Conservation (phyloP, 1,139 yeast species). For the Casaregolazyma lundiana region DNA sequence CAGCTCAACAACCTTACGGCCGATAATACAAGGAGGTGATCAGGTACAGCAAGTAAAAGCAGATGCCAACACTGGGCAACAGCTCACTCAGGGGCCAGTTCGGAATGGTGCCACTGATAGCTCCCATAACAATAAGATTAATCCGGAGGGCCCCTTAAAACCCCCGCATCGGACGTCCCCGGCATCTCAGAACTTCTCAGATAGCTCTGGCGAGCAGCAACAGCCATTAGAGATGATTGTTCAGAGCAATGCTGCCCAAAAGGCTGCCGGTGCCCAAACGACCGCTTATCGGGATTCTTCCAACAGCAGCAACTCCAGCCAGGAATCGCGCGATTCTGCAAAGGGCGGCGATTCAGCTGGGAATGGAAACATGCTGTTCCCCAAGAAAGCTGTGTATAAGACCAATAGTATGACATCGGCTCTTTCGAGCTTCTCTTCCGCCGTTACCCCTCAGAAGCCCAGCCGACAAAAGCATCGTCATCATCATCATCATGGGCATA, state of each 20-base stretch:
- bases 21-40: neutral
- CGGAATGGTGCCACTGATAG: neutral
- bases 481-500: conserved; percentile 7
- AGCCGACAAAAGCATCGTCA: conserved; percentile 11
- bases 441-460: neutral
- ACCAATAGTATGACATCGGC: conserved; percentile 21
- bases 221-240: neutral
- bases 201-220: neutral
- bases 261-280: neutral
- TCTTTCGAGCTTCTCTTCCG: conserved; percentile 19
- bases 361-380: conserved; percentile 14
- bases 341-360: conserved; percentile 4
- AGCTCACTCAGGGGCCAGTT: neutral
- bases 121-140: conserved; percentile 1
- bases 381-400: conserved; percentile 18
- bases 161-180: neutral
- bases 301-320: neutral
- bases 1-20: neutral
- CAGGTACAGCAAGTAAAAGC: neutral
- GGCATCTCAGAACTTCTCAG: neutral
- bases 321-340: neutral
- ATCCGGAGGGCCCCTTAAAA: neutral
- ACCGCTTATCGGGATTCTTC: neutral
- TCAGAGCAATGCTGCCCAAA: neutral
- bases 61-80: neutral